These are phyloP conservation scores for Benincasa hispida DNA, from an alignment of 306 rosid species.

Conservation along the genomic window DNA sequence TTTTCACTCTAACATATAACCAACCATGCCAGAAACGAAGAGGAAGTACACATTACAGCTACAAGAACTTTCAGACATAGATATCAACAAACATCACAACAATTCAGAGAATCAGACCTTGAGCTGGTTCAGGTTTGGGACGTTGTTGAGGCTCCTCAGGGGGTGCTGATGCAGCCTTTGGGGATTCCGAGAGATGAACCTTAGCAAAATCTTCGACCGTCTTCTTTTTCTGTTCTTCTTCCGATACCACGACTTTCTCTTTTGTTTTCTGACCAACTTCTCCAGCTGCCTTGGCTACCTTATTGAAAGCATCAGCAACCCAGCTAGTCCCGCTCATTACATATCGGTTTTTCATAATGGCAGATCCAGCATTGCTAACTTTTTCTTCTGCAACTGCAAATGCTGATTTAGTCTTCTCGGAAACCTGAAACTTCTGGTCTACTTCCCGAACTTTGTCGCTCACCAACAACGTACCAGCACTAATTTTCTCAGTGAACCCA, in stretches of 20 bases:
- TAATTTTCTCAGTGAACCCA: slow-evolving; percentile 71
- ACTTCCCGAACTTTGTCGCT: slow-evolving; percentile 76
- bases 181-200: slow-evolving; percentile 50
- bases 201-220: slow-evolving; percentile 45
- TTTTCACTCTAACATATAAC: slow-evolving; percentile 1
- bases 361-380: slow-evolving; percentile 81
- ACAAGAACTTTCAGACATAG: slow-evolving; percentile 16
- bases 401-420: slow-evolving; percentile 90
- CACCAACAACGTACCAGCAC: slow-evolving; percentile 66
- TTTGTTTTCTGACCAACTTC: slow-evolving; percentile 85
- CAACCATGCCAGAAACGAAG: not conserved
- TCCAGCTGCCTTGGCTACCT: slow-evolving; percentile 83
- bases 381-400: slow-evolving; percentile 83
- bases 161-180: slow-evolving; percentile 41
- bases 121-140: slow-evolving; percentile 63
- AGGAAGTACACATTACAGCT: slow-evolving; percentile 10
- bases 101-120: slow-evolving; percentile 75
- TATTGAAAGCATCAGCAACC: slow-evolving; percentile 77
- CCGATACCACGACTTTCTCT: slow-evolving; percentile 53
- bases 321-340: slow-evolving; percentile 65
- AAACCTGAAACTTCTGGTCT: slow-evolving; percentile 92
- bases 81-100: slow-evolving; percentile 30
- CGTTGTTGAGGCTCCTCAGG: slow-evolving; percentile 30
- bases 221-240: slow-evolving; percentile 50
- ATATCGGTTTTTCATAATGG: slow-evolving; percentile 88